A percentile compares a stretch with the other conserved stretches of the same genome.
phyloP scores from a whole-genome alignment of 345 rosid genomes.

The Clarkia xantiana region DNA sequence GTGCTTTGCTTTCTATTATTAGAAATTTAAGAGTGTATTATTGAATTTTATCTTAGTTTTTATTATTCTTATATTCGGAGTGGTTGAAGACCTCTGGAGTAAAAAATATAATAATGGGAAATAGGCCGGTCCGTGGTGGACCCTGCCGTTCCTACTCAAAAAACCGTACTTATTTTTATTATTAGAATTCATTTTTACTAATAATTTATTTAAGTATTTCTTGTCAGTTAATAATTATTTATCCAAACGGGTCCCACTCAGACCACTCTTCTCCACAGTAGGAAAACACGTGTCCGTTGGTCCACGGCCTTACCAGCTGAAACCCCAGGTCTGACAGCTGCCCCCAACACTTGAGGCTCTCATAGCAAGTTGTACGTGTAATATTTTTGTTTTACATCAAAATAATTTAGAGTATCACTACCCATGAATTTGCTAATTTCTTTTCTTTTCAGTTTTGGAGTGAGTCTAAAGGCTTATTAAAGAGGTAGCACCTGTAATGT shows the following conservation, averaged over 20 bases:
- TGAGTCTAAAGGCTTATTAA: too few relatives aligned
- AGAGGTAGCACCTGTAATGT: too few relatives aligned
- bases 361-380: too few relatives aligned
- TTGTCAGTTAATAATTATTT: too few relatives aligned
- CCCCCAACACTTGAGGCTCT: background rate
- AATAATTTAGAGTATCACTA: too few relatives aligned
- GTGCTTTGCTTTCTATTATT: too few relatives aligned
- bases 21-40: too few relatives aligned
- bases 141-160: background rate
- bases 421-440: too few relatives aligned
- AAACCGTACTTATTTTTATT: background rate
- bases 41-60: too few relatives aligned
- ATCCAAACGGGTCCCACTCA: conserved; percentile 1
- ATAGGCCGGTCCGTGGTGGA: conserved; percentile 8
- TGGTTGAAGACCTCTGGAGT: background rate
- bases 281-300: background rate
- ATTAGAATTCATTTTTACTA: background rate
- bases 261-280: background rate
- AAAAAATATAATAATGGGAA: conserved; percentile 4
- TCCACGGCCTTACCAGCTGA: background rate
- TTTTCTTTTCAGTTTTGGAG: too few relatives aligned
- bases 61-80: background rate
- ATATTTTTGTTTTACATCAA: too few relatives aligned
- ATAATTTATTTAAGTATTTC: too few relatives aligned
- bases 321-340: conserved; percentile 4